Evolutionary conservation across 2,329 filamentous ascomycete genomes (phyloP).

Genomic region (Fusarium protoensiforme): DNA sequence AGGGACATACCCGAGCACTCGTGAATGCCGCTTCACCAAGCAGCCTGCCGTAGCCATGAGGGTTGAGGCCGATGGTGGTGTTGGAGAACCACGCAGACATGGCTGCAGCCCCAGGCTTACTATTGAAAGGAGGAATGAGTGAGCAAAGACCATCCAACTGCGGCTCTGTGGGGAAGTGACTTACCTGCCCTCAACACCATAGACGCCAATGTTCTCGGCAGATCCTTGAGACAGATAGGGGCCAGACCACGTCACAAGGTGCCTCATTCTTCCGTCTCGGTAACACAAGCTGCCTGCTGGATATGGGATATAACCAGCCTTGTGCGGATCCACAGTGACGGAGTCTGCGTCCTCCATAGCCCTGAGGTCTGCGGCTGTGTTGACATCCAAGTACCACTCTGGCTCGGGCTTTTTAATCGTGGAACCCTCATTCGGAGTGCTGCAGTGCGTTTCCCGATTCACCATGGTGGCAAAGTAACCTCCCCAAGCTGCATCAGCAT

Average conservation of each 20-base stretch:
- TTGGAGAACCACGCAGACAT: constrained; percentile 58
- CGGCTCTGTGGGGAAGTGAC: background rate
- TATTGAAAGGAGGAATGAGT: constrained; percentile 10
- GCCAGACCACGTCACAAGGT: constrained; percentile 56
- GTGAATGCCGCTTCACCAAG: constrained; percentile 57
- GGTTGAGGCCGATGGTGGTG: constrained; percentile 54
- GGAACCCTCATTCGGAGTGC: background rate
- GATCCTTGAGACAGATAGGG: constrained; percentile 54
- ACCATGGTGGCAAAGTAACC: constrained; percentile 61
- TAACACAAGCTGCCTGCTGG: constrained; percentile 58
- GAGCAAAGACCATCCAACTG: rapidly evolving
- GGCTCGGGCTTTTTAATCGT: constrained; percentile 43
- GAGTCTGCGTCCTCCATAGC: constrained; percentile 55
- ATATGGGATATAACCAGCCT: constrained; percentile 59
- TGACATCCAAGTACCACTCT: constrained; percentile 46
- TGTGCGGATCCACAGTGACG: constrained; percentile 61
- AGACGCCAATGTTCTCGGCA: constrained; percentile 53
- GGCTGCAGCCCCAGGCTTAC: constrained; percentile 59
- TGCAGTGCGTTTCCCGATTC: constrained; percentile 42
- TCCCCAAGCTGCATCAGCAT: constrained; percentile 62
- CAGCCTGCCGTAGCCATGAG: constrained; percentile 54
- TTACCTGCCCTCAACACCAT: constrained; percentile 57
- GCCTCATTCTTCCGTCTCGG: constrained; percentile 55
- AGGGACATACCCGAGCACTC: constrained; percentile 49
- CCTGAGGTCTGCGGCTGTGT: constrained; percentile 53